Evolutionary conservation across 768 basidiomycete species (phyloP).

Genomic region (Pleurotus platypus): DNA sequence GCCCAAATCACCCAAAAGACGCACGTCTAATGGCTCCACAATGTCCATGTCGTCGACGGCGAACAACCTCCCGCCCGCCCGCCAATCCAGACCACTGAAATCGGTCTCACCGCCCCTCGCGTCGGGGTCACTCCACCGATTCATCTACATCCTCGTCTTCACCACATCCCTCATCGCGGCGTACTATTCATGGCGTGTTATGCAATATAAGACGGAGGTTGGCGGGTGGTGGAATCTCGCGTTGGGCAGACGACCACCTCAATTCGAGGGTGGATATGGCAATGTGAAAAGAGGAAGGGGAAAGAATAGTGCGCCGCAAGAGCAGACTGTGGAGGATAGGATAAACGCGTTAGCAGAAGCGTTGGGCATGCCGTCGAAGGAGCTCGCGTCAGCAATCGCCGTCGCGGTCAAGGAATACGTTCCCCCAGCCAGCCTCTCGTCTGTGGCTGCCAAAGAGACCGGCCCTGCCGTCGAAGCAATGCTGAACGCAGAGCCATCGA

Average conservation of each 20-base stretch:
- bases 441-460: slow-evolving; percentile 46
- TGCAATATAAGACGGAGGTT: slow-evolving; percentile 47
- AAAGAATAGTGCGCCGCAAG: neutral
- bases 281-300: neutral
- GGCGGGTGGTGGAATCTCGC: slow-evolving; percentile 63
- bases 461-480: slow-evolving; percentile 38
- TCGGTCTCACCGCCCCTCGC: slow-evolving; percentile 43
- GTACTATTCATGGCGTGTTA: slow-evolving; percentile 48
- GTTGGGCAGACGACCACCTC: slow-evolving; percentile 32
- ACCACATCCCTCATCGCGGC: slow-evolving; percentile 37
- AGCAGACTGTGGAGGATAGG: slow-evolving; percentile 43
- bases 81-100: slow-evolving; percentile 15
- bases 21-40: neutral
- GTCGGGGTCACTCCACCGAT: slow-evolving; percentile 36
- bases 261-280: slow-evolving; percentile 7
- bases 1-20: no score
- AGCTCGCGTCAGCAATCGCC: slow-evolving; percentile 63
- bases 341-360: slow-evolving; percentile 59
- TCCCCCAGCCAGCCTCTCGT: slow-evolving; percentile 57
- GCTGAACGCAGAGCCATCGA: slow-evolving; percentile 19
- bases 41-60: slow-evolving; percentile 11
- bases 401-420: slow-evolving; percentile 55
- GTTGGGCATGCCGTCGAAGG: slow-evolving; percentile 56
- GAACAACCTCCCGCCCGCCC: slow-evolving; percentile 26
- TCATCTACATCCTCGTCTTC: slow-evolving; percentile 47